Conservation (phyloP, 768 basidiomycete genomes). For the Lyophyllum semitale region DNA sequence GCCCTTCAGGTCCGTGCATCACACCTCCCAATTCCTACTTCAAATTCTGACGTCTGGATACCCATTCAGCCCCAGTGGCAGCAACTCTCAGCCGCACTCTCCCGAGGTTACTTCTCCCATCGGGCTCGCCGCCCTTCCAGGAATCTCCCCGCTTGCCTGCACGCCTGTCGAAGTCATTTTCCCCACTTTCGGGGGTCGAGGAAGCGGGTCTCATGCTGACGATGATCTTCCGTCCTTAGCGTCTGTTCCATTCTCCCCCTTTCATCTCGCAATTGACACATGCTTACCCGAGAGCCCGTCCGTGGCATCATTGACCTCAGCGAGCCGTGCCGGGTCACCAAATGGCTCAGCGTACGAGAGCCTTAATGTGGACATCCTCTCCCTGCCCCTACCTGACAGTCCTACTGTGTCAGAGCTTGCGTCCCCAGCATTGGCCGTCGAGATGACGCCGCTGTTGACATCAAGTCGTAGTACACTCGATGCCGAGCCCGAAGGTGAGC, state of each 20-base stretch:
- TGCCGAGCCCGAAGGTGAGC: background rate
- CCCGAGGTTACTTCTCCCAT: conserved; percentile 36
- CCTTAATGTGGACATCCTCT: background rate
- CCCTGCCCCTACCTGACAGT: conserved; percentile 1
- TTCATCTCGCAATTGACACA: background rate
- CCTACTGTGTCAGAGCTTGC: conserved; percentile 2
- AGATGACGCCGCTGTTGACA: background rate
- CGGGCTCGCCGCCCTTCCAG: conserved; percentile 33
- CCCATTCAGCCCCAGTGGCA: background rate
- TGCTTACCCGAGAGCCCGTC: conserved; percentile 2
- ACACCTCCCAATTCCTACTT: background rate
- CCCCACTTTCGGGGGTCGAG: background rate
- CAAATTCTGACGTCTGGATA: background rate
- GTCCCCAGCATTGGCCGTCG: background rate
- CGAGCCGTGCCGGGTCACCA: background rate
- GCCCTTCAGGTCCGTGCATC: background rate
- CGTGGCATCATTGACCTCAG: background rate
- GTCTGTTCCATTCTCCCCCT: background rate
- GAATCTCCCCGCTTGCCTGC: conserved; percentile 32
- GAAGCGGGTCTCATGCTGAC: background rate
- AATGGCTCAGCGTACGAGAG: too few species aligned
- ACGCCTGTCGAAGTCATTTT: conserved; percentile 30
- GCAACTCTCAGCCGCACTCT: conserved; percentile 16
- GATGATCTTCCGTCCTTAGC: background rate
- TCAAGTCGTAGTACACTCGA: background rate